phyloP scores from a whole-genome alignment of 345 rosid genomes.

The Moricandia arvensis region DNA sequence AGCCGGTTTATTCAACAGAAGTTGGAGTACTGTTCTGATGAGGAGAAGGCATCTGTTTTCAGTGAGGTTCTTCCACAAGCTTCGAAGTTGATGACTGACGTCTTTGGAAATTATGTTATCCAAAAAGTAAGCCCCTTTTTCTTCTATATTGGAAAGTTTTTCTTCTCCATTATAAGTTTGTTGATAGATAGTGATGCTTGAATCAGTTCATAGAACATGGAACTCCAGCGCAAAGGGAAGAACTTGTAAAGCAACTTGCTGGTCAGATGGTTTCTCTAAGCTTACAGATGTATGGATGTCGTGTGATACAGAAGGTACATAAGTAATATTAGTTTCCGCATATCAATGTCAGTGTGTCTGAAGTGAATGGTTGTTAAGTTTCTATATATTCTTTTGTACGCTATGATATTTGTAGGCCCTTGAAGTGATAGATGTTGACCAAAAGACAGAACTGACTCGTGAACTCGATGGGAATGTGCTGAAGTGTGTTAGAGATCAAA shows the following conservation, averaged over 20 bases:
- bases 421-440: constrained; percentile 92
- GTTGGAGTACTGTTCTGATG: constrained; percentile 72
- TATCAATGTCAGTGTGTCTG: constrained; percentile 6
- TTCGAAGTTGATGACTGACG: constrained; percentile 89
- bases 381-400: background rate
- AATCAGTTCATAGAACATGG: constrained; percentile 90
- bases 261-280: constrained; percentile 89
- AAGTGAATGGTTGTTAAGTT: background rate
- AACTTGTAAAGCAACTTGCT: constrained; percentile 81
- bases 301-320: constrained; percentile 95
- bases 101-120: constrained; percentile 97
- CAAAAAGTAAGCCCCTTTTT: constrained; percentile 64
- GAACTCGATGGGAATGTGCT: constrained; percentile 93
- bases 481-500: constrained; percentile 94
- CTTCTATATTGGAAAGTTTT: background rate
- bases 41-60: constrained; percentile 81
- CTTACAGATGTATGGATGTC: constrained; percentile 99
- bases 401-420: constrained; percentile 61
- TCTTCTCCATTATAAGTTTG: constrained; percentile 10
- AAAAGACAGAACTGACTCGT: constrained; percentile 63
- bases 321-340: background rate
- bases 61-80: constrained; percentile 88
- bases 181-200: constrained; percentile 24
- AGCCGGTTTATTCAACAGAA: constrained; percentile 99
- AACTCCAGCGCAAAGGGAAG: constrained; percentile 76